Percentiles rank a stretch among this genome's conserved stretches.
phyloP scores from a whole-genome alignment of 345 rosid species.

The Arabis hirsuta region DNA sequence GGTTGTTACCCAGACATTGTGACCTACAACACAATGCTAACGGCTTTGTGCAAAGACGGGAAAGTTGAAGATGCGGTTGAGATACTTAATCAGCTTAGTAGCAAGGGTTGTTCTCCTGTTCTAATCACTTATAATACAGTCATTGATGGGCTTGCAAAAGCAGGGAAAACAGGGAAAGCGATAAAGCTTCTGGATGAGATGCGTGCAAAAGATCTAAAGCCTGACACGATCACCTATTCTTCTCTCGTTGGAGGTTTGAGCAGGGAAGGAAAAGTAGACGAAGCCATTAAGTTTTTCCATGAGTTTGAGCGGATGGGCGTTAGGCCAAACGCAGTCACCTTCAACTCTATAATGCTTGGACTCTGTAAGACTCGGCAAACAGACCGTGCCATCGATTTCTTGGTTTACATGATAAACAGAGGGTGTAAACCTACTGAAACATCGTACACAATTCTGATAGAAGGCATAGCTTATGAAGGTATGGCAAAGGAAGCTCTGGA shows the following conservation, averaged over 20 bases:
- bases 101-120: slow-evolving; percentile 84
- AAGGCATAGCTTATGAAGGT: slow-evolving; percentile 86
- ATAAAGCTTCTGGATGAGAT: slow-evolving; percentile 69
- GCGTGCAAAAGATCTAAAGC: slow-evolving; percentile 73
- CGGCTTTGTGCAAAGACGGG: slow-evolving; percentile 85
- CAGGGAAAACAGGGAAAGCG: slow-evolving; percentile 79
- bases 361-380: slow-evolving; percentile 79
- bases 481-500: slow-evolving; percentile 77
- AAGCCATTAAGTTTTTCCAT: slow-evolving; percentile 73
- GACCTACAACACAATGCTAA: slow-evolving; percentile 82
- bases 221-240: slow-evolving; percentile 73
- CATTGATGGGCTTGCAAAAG: slow-evolving; percentile 80
- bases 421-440: slow-evolving; percentile 80
- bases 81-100: slow-evolving; percentile 75
- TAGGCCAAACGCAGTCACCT: slow-evolving; percentile 68
- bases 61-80: slow-evolving; percentile 88
- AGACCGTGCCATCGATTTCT: slow-evolving; percentile 80
- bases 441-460: slow-evolving; percentile 79
- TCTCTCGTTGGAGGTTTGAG: slow-evolving; percentile 85
- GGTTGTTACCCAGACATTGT: slow-evolving; percentile 95
- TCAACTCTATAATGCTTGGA: slow-evolving; percentile 73
- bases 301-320: slow-evolving; percentile 73
- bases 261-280: slow-evolving; percentile 81
- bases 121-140: slow-evolving; percentile 82
- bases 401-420: slow-evolving; percentile 74